phyloP scores from a whole-genome alignment of 1,284 basidiomycete genomes.

The Cryptococcus sp. region DNA sequence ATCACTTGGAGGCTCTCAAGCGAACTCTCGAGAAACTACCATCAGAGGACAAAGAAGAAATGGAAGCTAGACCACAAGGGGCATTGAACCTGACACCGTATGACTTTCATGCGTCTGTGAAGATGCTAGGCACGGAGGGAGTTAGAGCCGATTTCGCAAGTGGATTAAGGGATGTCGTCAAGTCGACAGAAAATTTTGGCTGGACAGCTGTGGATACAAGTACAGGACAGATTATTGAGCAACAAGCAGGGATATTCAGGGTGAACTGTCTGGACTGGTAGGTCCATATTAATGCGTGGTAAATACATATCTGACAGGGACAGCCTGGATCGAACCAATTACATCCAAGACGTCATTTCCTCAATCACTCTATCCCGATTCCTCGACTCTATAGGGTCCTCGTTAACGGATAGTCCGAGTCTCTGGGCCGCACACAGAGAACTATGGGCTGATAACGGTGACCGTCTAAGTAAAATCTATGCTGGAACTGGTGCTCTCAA shows the following conservation, averaged over 20 bases:
- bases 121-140: constrained; percentile 80
- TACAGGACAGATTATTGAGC: constrained; percentile 65
- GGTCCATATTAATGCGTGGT: constrained; percentile 15
- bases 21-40: constrained; percentile 55
- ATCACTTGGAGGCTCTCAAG: constrained; percentile 60
- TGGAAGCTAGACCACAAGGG: constrained; percentile 10
- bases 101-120: constrained; percentile 86
- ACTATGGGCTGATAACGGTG: constrained; percentile 95
- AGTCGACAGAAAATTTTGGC: constrained; percentile 73
- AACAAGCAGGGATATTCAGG: constrained; percentile 85
- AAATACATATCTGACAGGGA: constrained; percentile 6
- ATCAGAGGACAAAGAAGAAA: constrained; percentile 48
- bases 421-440: constrained; percentile 86
- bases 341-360: constrained; percentile 88
- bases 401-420: constrained; percentile 36
- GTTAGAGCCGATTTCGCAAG: constrained; percentile 72
- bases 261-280: constrained; percentile 96
- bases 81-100: constrained; percentile 68
- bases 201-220: constrained; percentile 72
- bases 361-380: constrained; percentile 62
- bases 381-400: constrained; percentile 34
- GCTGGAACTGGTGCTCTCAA: constrained; percentile 96
- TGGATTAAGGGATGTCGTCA: constrained; percentile 58
- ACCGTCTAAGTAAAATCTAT: constrained; percentile 81
- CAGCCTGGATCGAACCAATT: constrained; percentile 96